phyloP scores from a whole-genome alignment of 257 asterid genomes.

The Gynochthodes officinalis region DNA sequence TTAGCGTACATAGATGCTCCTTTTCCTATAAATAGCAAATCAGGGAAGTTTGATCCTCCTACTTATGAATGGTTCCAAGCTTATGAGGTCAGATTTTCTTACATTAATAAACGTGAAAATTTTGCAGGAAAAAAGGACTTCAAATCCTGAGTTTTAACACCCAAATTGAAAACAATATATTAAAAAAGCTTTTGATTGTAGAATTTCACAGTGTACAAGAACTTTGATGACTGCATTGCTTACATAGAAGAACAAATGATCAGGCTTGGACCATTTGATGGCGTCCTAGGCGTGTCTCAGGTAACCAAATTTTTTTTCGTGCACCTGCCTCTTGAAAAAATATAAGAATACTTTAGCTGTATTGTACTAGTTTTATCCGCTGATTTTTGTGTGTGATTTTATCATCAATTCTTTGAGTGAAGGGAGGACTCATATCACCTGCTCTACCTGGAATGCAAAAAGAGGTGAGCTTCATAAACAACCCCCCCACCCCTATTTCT shows the following conservation, averaged over 20 bases:
- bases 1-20: conserved; percentile 33
- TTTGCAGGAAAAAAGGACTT: no score
- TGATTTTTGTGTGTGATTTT: background rate
- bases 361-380: no score
- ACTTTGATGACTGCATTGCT: conserved; percentile 31
- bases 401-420: background rate
- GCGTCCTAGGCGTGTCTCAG: conserved; percentile 42
- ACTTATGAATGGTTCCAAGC: conserved; percentile 37
- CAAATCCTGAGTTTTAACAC: no score
- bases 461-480: conserved; percentile 10
- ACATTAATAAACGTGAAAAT: no score
- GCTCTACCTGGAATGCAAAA: conserved; percentile 42
- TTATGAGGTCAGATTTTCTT: conserved; percentile 17
- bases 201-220: conserved; percentile 20
- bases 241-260: conserved; percentile 37
- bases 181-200: background rate
- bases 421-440: conserved; percentile 36
- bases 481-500: no score
- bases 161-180: no score
- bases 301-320: background rate
- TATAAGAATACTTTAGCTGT: no score
- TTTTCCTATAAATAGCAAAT: conserved; percentile 25
- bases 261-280: conserved; percentile 41
- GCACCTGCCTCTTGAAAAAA: background rate
- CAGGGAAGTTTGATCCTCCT: conserved; percentile 32